These are phyloP conservation scores for Elymus sibiricus DNA, from an alignment of 176 grass and related monocot species.

Conservation along the genomic window DNA sequence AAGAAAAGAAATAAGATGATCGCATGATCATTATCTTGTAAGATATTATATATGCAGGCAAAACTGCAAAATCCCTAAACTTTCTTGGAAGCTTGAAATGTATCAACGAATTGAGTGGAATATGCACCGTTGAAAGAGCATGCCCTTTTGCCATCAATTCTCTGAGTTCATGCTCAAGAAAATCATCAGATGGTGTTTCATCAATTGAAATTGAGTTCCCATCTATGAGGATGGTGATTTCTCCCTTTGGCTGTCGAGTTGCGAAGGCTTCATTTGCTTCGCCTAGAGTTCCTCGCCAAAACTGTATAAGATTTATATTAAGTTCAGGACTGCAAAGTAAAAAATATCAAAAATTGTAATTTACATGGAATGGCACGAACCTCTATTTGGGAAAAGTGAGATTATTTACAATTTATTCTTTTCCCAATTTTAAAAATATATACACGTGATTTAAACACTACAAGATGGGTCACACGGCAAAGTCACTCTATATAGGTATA, in stretches of 20 bases:
- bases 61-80: not conserved
- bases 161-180: slow-evolving; percentile 79
- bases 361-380: not conserved
- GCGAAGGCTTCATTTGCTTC: slow-evolving; percentile 72
- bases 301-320: slow-evolving; percentile 46
- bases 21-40: not conserved
- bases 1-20: slow-evolving; percentile 1
- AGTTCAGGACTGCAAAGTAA: not conserved
- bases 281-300: slow-evolving; percentile 87
- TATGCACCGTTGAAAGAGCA: slow-evolving; percentile 69
- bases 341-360: not conserved
- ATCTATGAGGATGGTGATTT: slow-evolving; percentile 84
- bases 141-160: slow-evolving; percentile 62
- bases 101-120: slow-evolving; percentile 26
- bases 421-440: not conserved
- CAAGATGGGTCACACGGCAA: not conserved
- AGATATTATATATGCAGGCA: not conserved
- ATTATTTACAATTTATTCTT: not conserved
- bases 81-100: slow-evolving; percentile 24
- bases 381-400: not conserved
- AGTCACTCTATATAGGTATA: not conserved
- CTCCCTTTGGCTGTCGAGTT: slow-evolving; percentile 66
- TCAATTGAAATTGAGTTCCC: slow-evolving; percentile 49
- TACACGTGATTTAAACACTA: not conserved
- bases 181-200: slow-evolving; percentile 60